phyloP scores from a whole-genome alignment of 2,329 filamentous ascomycete species.

The Dichotomopilus funicola region DNA sequence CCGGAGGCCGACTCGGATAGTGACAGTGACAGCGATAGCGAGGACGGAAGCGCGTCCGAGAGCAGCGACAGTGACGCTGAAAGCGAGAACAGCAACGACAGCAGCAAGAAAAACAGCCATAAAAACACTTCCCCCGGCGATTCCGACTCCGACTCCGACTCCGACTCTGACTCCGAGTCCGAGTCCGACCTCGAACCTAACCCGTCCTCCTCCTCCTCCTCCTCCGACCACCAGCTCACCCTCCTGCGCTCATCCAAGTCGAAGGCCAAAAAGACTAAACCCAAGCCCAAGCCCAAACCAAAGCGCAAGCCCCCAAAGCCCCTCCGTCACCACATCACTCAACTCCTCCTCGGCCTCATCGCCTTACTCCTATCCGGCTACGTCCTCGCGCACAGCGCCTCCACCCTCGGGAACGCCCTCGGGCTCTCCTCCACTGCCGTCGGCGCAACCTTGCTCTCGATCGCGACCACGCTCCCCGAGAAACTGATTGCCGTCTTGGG shows the following conservation, averaged over 20 bases:
- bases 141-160: too few relatives aligned
- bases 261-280: background rate
- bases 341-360: slow-evolving; percentile 38
- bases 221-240: background rate
- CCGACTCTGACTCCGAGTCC: too few relatives aligned
- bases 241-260: background rate
- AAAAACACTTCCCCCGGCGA: background rate
- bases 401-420: slow-evolving; percentile 34
- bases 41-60: background rate
- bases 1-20: slow-evolving; percentile 39
- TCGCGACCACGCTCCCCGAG: slow-evolving; percentile 47
- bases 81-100: background rate
- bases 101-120: background rate
- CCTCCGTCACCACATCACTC: slow-evolving; percentile 20
- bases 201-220: background rate
- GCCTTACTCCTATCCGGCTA: slow-evolving; percentile 42
- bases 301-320: slow-evolving; percentile 7
- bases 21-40: slow-evolving; percentile 10
- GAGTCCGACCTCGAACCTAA: background rate
- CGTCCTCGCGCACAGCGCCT: slow-evolving; percentile 40
- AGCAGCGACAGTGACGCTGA: background rate
- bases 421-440: slow-evolving; percentile 40
- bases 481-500: slow-evolving; percentile 45
- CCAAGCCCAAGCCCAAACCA: background rate
- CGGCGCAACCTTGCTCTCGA: slow-evolving; percentile 40